Evolutionary conservation across 345 rosid genomes (phyloP).

Genomic region (Eucalyptus urophylla): DNA sequence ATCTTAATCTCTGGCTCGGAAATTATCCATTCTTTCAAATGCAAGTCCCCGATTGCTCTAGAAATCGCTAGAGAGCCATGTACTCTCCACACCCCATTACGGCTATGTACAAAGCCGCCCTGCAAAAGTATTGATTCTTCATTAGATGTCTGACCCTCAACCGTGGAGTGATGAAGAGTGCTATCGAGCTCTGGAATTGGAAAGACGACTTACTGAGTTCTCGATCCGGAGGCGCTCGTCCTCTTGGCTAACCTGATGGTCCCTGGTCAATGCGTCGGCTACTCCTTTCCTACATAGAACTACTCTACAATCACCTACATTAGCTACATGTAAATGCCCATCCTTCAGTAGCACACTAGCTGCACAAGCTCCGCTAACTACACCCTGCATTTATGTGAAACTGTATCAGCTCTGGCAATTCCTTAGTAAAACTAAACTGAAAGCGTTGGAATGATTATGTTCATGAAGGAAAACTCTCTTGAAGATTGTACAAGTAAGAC

Average conservation of each 20-base stretch:
- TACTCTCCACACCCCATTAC: constrained; percentile 36
- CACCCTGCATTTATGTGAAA: constrained; percentile 6
- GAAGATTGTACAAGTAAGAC: not conserved
- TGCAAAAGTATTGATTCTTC: not conserved
- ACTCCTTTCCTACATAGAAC: constrained; percentile 32
- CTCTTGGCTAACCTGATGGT: constrained; percentile 24
- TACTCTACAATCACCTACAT: constrained; percentile 39
- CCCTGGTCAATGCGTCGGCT: constrained; percentile 18
- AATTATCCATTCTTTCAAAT: constrained; percentile 39
- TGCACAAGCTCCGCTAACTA: constrained; percentile 37
- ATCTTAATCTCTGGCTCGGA: constrained; percentile 35
- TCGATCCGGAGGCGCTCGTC: constrained; percentile 36
- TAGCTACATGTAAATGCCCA: constrained; percentile 27
- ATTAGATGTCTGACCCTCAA: not conserved
- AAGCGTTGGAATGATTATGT: not conserved
- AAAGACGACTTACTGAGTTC: constrained; percentile 9
- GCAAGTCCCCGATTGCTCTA: constrained; percentile 41
- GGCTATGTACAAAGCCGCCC: constrained; percentile 40
- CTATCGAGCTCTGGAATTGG: not conserved
- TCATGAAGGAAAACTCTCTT: not conserved
- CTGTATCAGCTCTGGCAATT: not conserved
- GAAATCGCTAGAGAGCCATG: constrained; percentile 44
- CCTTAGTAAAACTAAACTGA: not conserved
- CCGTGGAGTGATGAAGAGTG: not conserved
- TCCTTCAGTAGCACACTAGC: constrained; percentile 24